Evolutionary conservation across 1,284 basidiomycete species (phyloP).

Genomic region (Cutaneotrichosporon mucoides): DNA sequence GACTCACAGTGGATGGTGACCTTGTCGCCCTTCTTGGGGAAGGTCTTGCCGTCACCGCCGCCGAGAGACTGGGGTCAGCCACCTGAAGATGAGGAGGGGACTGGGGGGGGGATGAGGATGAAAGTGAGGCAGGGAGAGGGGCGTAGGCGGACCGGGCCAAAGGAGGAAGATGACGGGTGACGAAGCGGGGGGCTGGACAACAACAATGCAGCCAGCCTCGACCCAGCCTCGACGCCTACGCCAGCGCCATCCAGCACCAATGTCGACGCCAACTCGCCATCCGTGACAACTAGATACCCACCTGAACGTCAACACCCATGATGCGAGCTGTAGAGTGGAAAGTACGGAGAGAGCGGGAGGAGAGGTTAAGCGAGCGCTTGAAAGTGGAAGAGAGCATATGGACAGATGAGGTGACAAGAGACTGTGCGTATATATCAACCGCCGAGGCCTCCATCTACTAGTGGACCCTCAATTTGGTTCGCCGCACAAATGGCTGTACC

Average conservation of each 20-base stretch:
- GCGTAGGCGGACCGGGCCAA: too few species aligned
- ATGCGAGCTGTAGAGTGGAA: conserved; percentile 43
- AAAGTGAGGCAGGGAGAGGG: too few species aligned
- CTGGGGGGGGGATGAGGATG: too few species aligned
- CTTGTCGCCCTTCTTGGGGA: conserved; percentile 45
- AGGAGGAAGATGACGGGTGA: too few species aligned
- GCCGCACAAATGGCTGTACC: background rate
- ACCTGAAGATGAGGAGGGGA: background rate
- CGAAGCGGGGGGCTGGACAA: too few species aligned
- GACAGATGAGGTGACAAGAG: background rate
- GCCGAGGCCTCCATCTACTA: too few species aligned
- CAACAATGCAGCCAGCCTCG: too few species aligned
- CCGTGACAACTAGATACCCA: conserved; percentile 16
- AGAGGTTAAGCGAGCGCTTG: conserved; percentile 6
- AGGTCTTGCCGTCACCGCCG: conserved; percentile 48
- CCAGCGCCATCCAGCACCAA: too few species aligned
- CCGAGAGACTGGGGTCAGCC: conserved; percentile 34
- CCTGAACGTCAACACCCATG: conserved; percentile 50
- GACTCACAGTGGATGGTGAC: conserved; percentile 49
- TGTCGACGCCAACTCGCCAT: too few species aligned
- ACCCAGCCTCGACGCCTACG: too few species aligned
- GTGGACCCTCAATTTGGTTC: too few species aligned
- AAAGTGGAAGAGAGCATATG: conserved; percentile 17
- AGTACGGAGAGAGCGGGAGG: conserved; percentile 21
- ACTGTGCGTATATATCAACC: too few species aligned